Base-by-base conservation (phyloP, 108 stramenopile species). In the Nitzschia putrida region DNA sequence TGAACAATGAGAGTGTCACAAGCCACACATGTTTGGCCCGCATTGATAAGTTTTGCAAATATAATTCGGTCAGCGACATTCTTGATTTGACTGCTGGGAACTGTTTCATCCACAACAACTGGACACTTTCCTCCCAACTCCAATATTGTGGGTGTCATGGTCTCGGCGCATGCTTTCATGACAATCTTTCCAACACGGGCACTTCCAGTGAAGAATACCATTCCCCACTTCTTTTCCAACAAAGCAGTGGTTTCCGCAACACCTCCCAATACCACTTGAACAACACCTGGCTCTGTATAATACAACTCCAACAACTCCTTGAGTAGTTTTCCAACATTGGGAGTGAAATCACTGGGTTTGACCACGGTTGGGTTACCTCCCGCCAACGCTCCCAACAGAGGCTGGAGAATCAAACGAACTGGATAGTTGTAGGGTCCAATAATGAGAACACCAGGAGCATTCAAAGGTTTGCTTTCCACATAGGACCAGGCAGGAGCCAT, bases 41-140 rank as follows among this genome's bases (percentile, higher is more conserved):
- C 54, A 69, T 98, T 98, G 24, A 89, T 23, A 4, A 61, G 59
- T 66, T 95, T 95, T 16, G 83, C 87, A 60, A 71, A 91, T 0
- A 84, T 52, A 47, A 93, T 80, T 14, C 92, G 78, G 55, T 79
- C 22, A 18, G 89, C 78, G 16, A 95, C 82, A 34, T 65, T 67
- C 39, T 73, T 37, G n/a, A 96, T 14, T 9, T 24, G 29, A 18
- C 86, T 56, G 7, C 85, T 44, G 7, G 76, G 73, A 52, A 52
- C 69, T 24, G 83, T 85, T 20, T 88, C 84, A 61, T 88, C 82
- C 4, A 95, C 73, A 38, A 87, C 72, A 49, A 61, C 54, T 9
- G 95, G 94, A 45, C 72, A 78, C 82, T 98, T 96, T 12, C 97
- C 97, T 13, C 97, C 97, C n/a, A 97, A 80, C 73, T 98, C 97